A percentile compares a stretch with the other conserved stretches of the same genome.
phyloP scores from a whole-genome alignment of 176 grass and related monocot species.

The Oropetium thomaeum region DNA sequence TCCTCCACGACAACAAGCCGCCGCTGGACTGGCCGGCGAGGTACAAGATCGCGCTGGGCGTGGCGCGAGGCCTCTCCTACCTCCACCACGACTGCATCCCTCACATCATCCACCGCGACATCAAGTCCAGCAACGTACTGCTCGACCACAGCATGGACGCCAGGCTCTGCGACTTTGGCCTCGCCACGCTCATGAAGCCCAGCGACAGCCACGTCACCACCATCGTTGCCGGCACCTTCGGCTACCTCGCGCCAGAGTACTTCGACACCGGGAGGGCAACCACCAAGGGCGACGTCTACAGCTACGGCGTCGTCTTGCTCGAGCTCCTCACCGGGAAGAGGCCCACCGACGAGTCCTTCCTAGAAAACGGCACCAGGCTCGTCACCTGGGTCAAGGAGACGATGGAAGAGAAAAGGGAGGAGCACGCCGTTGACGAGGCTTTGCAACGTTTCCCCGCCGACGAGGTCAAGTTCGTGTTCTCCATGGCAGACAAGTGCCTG shows the following conservation, averaged over 20 bases:
- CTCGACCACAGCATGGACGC: conserved; percentile 75
- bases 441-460: conserved; percentile 34
- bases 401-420: conserved; percentile 55
- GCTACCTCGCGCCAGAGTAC: conserved; percentile 92
- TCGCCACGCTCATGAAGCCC: conserved; percentile 64
- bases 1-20: conserved; percentile 28
- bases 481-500: conserved; percentile 67
- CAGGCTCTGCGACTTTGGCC: conserved; percentile 74
- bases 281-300: conserved; percentile 86
- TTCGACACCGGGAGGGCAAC: conserved; percentile 79
- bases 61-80: conserved; percentile 61
- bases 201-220: conserved; percentile 73
- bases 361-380: conserved; percentile 68
- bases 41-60: conserved; percentile 52
- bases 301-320: conserved; percentile 78
- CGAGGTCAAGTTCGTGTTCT: conserved; percentile 52
- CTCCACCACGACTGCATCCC: conserved; percentile 84
- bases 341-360: conserved; percentile 74
- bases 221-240: conserved; percentile 67
- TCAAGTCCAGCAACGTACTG: conserved; percentile 91
- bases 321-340: conserved; percentile 82
- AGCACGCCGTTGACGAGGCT: conserved; percentile 60
- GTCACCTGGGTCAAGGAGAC: conserved; percentile 85
- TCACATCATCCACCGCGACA: conserved; percentile 76
- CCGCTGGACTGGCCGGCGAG: conserved; percentile 41